Base-by-base conservation (phyloP, 2,329 filamentous ascomycete species). In the Phialophora verrucosa region DNA sequence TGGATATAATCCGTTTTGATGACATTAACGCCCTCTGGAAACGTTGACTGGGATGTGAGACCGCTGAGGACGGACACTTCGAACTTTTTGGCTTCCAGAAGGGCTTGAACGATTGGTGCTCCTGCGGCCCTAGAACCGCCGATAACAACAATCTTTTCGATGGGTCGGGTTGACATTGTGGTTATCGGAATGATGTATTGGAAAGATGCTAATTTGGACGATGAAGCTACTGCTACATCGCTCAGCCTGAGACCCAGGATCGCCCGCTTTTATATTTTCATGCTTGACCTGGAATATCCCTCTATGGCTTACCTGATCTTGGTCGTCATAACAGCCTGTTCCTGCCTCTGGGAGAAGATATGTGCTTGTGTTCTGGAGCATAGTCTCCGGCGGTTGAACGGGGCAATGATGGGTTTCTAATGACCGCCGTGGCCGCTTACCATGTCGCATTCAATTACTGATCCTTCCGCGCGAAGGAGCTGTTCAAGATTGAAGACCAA, bases 51-150 rank as follows among this genome's bases (percentile, higher is more conserved):
- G 47, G 69, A 71, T 4, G 67, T 66, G 32, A 62, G 53, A 51
- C 74, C 74, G 20, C 73, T 71, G 7, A 77, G 60, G 14, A 73
- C 67, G n/a, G 73, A 73, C n/a, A 75, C 64, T 10, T 65, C 62
- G 57, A 77, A 75, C 27, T 54, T 32, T 7, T 54, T 35, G 20
- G 57, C 62, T 1, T 29, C 35, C 3, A 62, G 44, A 27, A 67
- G 58, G 25, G 49, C 35, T 29, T 51, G 49, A 35, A 64, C 49
- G 6, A 67, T 32, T 5, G 61, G 27, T 47, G 12, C 29, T 56
- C 51, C 60, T 12, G 25, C 35, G 31, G 35, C 42, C 10, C 64
- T 59, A n/a, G 59, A 62, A 14, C 44, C 64, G 29, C 59, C 64
- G 14, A 66, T 47, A 12, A 66, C 64, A 27, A 31, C 35, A 17